phyloP scores from a whole-genome alignment of 108 stramenopile genomes.

The Aurantiochytrium sp. region DNA sequence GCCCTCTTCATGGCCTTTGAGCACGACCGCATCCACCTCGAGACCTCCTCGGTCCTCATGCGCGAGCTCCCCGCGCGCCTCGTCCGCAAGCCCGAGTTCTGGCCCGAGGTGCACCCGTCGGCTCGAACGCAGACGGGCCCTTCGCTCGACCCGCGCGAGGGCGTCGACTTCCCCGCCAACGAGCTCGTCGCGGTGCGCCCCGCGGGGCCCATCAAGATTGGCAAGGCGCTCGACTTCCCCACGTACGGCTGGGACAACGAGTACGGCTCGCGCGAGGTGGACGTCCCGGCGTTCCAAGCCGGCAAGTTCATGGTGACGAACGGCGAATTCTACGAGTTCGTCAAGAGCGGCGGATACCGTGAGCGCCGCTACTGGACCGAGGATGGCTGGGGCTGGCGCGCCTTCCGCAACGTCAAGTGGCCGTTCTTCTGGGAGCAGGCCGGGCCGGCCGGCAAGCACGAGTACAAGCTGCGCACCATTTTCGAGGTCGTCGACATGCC shows the following conservation, averaged over 20 bases:
- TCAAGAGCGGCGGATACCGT: constrained; percentile 81
- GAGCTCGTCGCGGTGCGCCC: constrained; percentile 36
- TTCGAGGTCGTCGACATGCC: constrained; percentile 79
- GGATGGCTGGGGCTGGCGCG: constrained; percentile 84
- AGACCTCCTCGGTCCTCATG: constrained; percentile 83
- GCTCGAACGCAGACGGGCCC: background rate
- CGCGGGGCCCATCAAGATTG: constrained; percentile 61
- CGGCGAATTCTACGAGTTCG: constrained; percentile 86
- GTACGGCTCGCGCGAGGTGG: constrained; percentile 73
- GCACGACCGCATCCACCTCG: constrained; percentile 90
- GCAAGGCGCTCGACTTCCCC: constrained; percentile 79
- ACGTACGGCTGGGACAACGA: constrained; percentile 95
- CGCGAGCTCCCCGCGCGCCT: constrained; percentile 74
- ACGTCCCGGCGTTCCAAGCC: constrained; percentile 72
- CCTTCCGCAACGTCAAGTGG: constrained; percentile 82
- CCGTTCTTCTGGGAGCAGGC: constrained; percentile 80
- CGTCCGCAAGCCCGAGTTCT: constrained; percentile 70
- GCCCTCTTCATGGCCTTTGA: constrained; percentile 81
- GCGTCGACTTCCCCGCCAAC: constrained; percentile 15
- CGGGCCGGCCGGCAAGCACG: constrained; percentile 78
- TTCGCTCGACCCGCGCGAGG: background rate
- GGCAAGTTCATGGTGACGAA: constrained; percentile 83
- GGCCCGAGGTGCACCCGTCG: constrained; percentile 37
- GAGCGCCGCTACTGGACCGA: constrained; percentile 71
- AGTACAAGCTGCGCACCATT: constrained; percentile 77